phyloP scores from a whole-genome alignment of 2,329 filamentous ascomycete species.

The Fusarium sp. region DNA sequence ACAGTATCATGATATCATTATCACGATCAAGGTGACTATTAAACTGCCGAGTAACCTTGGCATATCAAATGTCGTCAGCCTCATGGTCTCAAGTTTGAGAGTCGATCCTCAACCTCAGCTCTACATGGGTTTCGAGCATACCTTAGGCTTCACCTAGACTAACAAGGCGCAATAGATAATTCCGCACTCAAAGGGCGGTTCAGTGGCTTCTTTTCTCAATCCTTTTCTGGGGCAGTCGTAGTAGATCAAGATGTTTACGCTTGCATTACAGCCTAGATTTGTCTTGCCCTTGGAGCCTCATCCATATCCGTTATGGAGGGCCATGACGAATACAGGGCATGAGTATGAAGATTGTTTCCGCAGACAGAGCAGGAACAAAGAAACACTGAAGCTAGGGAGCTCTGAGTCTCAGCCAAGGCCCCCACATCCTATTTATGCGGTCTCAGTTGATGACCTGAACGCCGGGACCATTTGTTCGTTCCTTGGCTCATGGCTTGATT shows the following conservation, averaged over 20 bases:
- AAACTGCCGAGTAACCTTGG: background rate
- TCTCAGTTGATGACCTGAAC: slow-evolving; percentile 42
- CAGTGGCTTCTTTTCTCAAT: slow-evolving; percentile 23
- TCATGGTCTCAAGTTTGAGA: slow-evolving; percentile 8
- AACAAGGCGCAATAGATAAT: background rate
- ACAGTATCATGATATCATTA: background rate
- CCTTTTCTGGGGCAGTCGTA: slow-evolving; percentile 4
- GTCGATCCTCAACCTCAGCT: slow-evolving; percentile 24
- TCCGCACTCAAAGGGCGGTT: slow-evolving; percentile 15
- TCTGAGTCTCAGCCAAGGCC: background rate
- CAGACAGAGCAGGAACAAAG: slow-evolving; percentile 1
- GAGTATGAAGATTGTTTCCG: background rate
- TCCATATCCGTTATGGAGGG: background rate
- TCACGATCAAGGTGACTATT: background rate
- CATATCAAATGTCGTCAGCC: slow-evolving; percentile 4
- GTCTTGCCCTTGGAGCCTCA: slow-evolving; percentile 18
- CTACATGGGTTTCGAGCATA: slow-evolving; percentile 18
- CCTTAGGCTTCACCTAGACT: slow-evolving; percentile 1
- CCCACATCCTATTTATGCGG: slow-evolving; percentile 16
- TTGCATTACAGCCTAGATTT: background rate
- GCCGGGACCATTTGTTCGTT: slow-evolving; percentile 23
- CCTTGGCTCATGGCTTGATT: slow-evolving; percentile 3
- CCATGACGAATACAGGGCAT: slow-evolving; percentile 3
- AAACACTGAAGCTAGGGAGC: slow-evolving; percentile 31
- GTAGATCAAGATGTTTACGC: background rate